Conservation (phyloP, 371 early-diverging fungal genomes). For the Apophysomyces elegans region DNA sequence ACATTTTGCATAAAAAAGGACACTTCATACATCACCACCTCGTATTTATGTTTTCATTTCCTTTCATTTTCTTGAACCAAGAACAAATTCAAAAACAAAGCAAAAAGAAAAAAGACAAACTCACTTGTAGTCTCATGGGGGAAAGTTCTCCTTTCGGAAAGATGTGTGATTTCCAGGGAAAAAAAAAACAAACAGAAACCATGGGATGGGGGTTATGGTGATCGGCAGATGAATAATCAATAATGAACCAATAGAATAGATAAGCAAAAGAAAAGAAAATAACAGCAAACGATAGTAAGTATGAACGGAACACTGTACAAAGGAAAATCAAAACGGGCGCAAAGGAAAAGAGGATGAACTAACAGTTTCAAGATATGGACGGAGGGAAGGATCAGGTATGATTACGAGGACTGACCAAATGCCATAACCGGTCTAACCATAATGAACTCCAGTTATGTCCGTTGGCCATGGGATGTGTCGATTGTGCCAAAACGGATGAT, state of each 20-base stretch:
- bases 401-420: background rate
- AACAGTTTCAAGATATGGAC: background rate
- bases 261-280: background rate
- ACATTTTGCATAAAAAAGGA: background rate
- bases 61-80: too few relatives aligned
- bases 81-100: too few relatives aligned
- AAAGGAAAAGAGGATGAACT: background rate
- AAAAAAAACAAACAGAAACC: too few relatives aligned
- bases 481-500: background rate
- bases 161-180: too few relatives aligned
- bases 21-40: background rate
- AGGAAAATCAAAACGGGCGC: background rate
- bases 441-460: background rate
- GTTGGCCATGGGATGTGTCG: background rate
- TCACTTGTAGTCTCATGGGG: too few relatives aligned
- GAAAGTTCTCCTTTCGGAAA: too few relatives aligned
- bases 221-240: too few relatives aligned
- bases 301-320: constrained; percentile 7
- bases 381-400: background rate
- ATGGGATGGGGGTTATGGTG: too few relatives aligned
- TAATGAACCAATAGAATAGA: background rate
- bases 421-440: background rate
- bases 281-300: constrained; percentile 1
- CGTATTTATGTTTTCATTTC: too few relatives aligned
- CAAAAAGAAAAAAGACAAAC: too few relatives aligned